These are phyloP conservation scores for Haematococcus lacustris DNA, from an alignment of 139 green algal species.

Conservation along the genomic window DNA sequence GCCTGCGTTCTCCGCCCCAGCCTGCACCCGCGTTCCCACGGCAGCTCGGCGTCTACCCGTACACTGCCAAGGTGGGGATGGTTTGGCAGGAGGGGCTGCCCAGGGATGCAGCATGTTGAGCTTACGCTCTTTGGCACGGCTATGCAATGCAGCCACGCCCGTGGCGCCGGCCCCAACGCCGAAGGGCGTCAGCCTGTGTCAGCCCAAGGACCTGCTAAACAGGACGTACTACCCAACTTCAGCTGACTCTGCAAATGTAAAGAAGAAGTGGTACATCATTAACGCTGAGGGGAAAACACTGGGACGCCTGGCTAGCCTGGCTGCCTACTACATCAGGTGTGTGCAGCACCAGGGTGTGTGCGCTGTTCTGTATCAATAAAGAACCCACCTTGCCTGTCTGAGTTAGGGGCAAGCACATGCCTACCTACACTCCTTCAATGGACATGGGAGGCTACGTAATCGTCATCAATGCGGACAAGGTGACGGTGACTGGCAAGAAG, in stretches of 20 bases:
- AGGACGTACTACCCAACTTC: slow-evolving; percentile 92
- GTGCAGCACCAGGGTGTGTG: not conserved
- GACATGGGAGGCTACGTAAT: slow-evolving; percentile 96
- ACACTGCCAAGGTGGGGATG: too few species aligned
- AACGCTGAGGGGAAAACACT: slow-evolving; percentile 91
- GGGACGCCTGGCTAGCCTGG: slow-evolving; percentile 80
- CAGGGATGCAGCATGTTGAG: too few species aligned
- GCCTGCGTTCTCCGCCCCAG: too few species aligned
- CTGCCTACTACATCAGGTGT: slow-evolving; percentile 75
- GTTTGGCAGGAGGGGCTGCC: too few species aligned
- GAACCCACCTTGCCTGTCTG: too few species aligned
- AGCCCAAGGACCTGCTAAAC: slow-evolving; percentile 80
- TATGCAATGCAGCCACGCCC: too few species aligned
- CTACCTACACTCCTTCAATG: slow-evolving; percentile 86
- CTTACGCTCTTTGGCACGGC: too few species aligned
- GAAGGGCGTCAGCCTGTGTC: too few species aligned
- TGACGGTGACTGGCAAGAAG: slow-evolving; percentile 87
- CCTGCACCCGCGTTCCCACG: too few species aligned
- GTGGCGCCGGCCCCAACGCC: too few species aligned
- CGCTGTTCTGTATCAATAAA: too few species aligned
- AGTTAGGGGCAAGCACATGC: slow-evolving; percentile 84
- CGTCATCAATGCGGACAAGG: slow-evolving; percentile 94
- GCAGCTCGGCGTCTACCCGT: too few species aligned
- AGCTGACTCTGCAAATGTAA: slow-evolving; percentile 61
- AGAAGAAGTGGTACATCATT: slow-evolving; percentile 92